Base-by-base conservation (phyloP, 768 basidiomycete genomes). In the Porphyrellus cyaneotinctus region DNA sequence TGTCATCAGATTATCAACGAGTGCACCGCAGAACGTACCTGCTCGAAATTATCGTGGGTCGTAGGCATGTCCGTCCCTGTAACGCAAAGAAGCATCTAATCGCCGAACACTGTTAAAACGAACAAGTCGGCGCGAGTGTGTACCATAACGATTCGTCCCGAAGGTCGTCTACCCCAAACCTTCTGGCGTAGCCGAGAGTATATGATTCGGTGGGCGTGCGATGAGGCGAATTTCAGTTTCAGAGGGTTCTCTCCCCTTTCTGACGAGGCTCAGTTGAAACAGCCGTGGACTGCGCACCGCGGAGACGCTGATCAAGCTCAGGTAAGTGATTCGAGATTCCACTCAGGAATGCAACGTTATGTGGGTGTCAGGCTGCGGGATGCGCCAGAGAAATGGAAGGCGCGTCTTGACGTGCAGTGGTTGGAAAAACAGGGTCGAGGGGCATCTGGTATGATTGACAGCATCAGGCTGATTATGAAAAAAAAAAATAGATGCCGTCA, bases 321-420 rank as follows among this genome's bases (percentile, higher is more conserved):
- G 14, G 22, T 10, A 10, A 12, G 9, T 39, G 22, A 23, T 23
- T 39, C 38, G 38, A 22, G 38, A 8, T 22, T 22, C n/a, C 15
- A 26, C 47, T 47, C 56, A 44, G 35, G 36, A 18, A 45, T 37
- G 30, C 31, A 13, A 38, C 17, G 28, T 15, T 23, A 36, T 39
- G n/a, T n/a, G n/a, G n/a, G n/a, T n/a, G n/a, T 23, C 20, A n/a
- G 22, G 14, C 24, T 41, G 22, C 38, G 24, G 41, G 26, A 28
- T 18, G 42, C 42, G 17, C 42, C 42, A 17, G 38, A n/a, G 37
- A 31, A 53, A 53, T 47, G 60, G 51, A 58, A 58, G 55, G 33
- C 18, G 36, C n/a, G 38, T 31, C 26, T 30, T 28, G 24, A 39
- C 43, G 12, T 26, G 14, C 43, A 15, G 31, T 35, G 17, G 18